Base-by-base conservation (phyloP, 108 stramenopile species). In the Discostella stelligeroides region DNA sequence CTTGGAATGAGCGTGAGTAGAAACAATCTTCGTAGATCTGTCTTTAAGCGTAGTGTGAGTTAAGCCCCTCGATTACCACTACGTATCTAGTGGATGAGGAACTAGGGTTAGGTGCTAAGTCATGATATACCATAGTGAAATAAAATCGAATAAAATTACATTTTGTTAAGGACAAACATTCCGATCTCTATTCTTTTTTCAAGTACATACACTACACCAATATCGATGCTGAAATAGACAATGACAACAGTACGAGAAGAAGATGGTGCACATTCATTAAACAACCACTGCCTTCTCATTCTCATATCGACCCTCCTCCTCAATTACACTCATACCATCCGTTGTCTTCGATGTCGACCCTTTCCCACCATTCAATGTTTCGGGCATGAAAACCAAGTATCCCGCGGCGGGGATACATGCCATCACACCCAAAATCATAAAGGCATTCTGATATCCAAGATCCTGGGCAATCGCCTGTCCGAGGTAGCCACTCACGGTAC, bases 401-500 rank as follows among this genome's bases (percentile, higher is more conserved):
- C 86, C 56, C 14, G 82, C 53, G 17, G 91, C 90, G 10, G 94
- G 94, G 29, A 90, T 64, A 17, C 86, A 34, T 18, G 91, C 85
- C 76, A 95, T 82, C 57, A 90, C n/a, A 51, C 85, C 85, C 28
- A 95, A 65, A 66, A 95, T 88, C 65, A 84, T 79, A 60, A 90
- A 95, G 9, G 94, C 89, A 45, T 64, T 60, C 37, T 89, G 76
- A 64, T 91, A 91, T 38, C 88, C 91, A 28, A 79, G 56, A 69
- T 95, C 87, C 73, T 90, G 63, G 7, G 94, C 94, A 41, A 95
- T 76, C 1, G 87, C 88, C 78, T 91, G 86, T 11, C 94, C 94
- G 54, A 95, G 68, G 66, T 90, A 91, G 54, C 94, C 90, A 58
- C 85, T 87, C 14, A 95, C 86, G n/a, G 94, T 95, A n/a, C 94